A percentile compares a stretch with the other conserved stretches of the same genome.
Evolutionary conservation across 2,329 filamentous ascomycete species (phyloP).

Genomic region (Aspergillus bombycis): DNA sequence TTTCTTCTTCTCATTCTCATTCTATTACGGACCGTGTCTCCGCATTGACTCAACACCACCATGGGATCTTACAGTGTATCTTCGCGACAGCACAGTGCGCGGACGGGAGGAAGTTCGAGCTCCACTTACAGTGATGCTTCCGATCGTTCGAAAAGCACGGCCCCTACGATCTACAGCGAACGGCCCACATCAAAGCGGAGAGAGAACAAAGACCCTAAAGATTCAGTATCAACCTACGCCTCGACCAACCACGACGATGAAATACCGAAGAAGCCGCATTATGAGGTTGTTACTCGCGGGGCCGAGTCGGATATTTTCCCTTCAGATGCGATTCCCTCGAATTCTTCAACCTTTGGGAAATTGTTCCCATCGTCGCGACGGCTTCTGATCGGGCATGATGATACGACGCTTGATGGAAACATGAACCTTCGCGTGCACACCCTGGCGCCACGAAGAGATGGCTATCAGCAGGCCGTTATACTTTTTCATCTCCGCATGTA

Average conservation of each 20-base stretch:
- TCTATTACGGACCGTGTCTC: background rate
- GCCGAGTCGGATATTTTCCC: conserved; percentile 60
- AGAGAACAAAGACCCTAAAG: conserved; percentile 40
- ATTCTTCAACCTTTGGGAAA: conserved; percentile 77
- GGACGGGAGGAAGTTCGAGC: conserved; percentile 37
- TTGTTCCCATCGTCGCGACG: conserved; percentile 85
- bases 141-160: conserved; percentile 43
- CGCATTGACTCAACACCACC: conserved; percentile 14
- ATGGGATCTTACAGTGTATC: conserved; percentile 34
- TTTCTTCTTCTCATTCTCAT: background rate
- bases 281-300: conserved; percentile 52
- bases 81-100: conserved; percentile 28
- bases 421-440: conserved; percentile 95
- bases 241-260: conserved; percentile 69
- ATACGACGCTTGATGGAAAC: conserved; percentile 87
- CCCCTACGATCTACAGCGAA: conserved; percentile 42
- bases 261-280: conserved; percentile 52
- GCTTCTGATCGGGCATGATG: conserved; percentile 84
- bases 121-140: conserved; percentile 43
- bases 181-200: conserved; percentile 30
- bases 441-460: conserved; percentile 61
- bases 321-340: conserved; percentile 72
- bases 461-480: conserved; percentile 66
- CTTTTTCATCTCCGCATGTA: conserved; percentile 97
- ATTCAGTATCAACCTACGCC: conserved; percentile 77